These are phyloP conservation scores for Rauvolfia tetraphylla DNA, from an alignment of 257 asterid species.

Conservation along the genomic window DNA sequence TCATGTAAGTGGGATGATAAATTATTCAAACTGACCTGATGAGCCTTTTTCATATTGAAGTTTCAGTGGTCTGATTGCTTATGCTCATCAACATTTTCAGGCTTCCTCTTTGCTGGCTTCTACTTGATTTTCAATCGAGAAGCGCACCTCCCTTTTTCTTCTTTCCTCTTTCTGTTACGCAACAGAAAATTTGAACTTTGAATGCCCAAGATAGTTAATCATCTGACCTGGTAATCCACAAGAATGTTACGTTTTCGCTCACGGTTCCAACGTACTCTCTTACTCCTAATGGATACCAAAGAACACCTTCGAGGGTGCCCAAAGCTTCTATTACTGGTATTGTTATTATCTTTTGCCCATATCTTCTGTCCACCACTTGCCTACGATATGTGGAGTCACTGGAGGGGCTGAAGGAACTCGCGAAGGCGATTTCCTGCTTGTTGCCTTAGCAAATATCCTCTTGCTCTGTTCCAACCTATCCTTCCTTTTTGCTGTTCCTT, in stretches of 20 bases:
- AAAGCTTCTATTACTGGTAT: not conserved
- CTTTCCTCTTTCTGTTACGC: too few relatives aligned
- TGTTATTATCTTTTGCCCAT: too few relatives aligned
- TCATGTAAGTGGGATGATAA: not conserved
- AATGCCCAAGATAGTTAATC: not conserved
- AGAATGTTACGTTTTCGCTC: not conserved
- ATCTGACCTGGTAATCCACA: not conserved
- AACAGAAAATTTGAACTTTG: too few relatives aligned
- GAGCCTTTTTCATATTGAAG: not conserved
- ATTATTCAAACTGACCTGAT: not conserved
- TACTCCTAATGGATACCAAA: not conserved
- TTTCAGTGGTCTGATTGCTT: not conserved
- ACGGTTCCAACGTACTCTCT: not conserved
- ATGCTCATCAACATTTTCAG: not conserved
- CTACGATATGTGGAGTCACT: not conserved
- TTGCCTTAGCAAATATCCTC: not conserved
- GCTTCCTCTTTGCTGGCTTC: not conserved
- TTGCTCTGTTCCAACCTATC: too few relatives aligned
- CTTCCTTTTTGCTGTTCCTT: too few relatives aligned
- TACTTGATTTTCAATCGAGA: not conserved
- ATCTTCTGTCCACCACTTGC: not conserved
- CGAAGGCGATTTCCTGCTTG: not conserved
- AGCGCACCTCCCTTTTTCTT: too few relatives aligned
- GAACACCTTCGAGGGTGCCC: not conserved
- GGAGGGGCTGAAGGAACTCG: too few relatives aligned